phyloP scores from a whole-genome alignment of 1,139 yeast genomes.

The Geotrichum citri-aurantii region DNA sequence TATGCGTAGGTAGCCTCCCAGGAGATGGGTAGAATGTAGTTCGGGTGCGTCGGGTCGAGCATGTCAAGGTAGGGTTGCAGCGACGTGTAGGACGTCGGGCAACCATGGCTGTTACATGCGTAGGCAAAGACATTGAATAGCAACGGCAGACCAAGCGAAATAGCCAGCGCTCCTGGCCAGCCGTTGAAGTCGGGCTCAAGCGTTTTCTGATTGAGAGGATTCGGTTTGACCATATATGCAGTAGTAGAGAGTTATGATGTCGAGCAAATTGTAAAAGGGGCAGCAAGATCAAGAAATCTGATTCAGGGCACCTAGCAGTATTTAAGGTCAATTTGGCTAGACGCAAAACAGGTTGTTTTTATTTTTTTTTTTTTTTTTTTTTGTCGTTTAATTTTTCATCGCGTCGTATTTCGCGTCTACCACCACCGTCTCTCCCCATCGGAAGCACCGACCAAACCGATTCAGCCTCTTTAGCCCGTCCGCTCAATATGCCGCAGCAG shows the following conservation, averaged over 20 bases:
- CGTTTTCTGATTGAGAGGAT: constrained; percentile 62
- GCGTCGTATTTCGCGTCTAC: not conserved
- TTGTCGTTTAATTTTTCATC: not conserved
- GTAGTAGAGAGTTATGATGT: not conserved
- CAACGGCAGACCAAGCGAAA: constrained; percentile 63
- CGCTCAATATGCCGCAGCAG: constrained; percentile 35
- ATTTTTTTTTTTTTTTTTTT: not conserved
- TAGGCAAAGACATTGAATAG: constrained; percentile 56
- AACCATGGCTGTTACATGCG: constrained; percentile 35
- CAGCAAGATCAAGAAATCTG: not conserved
- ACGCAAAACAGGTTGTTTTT: not conserved
- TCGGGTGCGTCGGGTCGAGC: constrained; percentile 16
- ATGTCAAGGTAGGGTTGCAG: constrained; percentile 19
- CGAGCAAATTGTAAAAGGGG: not conserved
- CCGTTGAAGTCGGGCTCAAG: constrained; percentile 73
- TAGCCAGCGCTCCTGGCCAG: constrained; percentile 59
- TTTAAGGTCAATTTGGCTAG: not conserved
- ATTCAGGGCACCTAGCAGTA: not conserved
- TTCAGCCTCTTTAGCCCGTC: not conserved
- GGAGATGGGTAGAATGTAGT: constrained; percentile 23
- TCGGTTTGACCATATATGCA: constrained; percentile 14
- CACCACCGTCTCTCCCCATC: not conserved
- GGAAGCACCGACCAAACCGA: not conserved
- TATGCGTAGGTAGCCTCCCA: constrained; percentile 57
- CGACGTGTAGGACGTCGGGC: constrained; percentile 31